Conservation (phyloP, 345 rosid species). For the Aegle marmelos region DNA sequence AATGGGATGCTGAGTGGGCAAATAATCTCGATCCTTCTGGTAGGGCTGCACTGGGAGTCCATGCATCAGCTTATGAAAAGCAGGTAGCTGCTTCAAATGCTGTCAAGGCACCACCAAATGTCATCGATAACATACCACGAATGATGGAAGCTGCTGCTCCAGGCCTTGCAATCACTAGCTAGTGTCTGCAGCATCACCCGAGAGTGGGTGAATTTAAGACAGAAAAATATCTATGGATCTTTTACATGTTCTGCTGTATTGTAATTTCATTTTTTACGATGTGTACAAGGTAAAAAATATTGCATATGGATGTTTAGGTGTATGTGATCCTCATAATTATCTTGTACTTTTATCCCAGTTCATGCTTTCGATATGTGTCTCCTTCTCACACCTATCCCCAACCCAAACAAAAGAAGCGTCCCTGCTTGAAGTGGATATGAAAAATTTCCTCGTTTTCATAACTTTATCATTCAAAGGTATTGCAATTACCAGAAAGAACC, state of each 20-base stretch:
- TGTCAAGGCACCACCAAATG: constrained; percentile 32
- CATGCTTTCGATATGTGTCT: neutral
- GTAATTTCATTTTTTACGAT: neutral
- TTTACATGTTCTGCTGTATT: constrained; percentile 12
- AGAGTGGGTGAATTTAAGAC: neutral
- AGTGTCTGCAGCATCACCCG: neutral
- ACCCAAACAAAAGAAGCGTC: neutral
- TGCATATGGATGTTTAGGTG: neutral
- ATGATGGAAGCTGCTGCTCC: constrained; percentile 41
- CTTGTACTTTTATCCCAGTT: neutral
- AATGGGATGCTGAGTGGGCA: constrained; percentile 87
- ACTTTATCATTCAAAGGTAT: neutral
- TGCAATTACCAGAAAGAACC: neutral
- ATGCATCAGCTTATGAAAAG: constrained; percentile 60
- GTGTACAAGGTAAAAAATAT: constrained; percentile 9
- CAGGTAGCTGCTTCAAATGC: constrained; percentile 25
- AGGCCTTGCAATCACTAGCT: constrained; percentile 52
- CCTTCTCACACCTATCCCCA: no score
- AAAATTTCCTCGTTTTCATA: neutral
- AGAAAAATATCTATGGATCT: neutral
- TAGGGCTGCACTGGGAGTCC: constrained; percentile 88
- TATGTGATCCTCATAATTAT: neutral
- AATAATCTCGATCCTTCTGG: constrained; percentile 95
- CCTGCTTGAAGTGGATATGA: neutral
- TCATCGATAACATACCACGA: constrained; percentile 35